phyloP scores from a whole-genome alignment of 2,329 filamentous ascomycete genomes.

The Tolypocladium album region DNA sequence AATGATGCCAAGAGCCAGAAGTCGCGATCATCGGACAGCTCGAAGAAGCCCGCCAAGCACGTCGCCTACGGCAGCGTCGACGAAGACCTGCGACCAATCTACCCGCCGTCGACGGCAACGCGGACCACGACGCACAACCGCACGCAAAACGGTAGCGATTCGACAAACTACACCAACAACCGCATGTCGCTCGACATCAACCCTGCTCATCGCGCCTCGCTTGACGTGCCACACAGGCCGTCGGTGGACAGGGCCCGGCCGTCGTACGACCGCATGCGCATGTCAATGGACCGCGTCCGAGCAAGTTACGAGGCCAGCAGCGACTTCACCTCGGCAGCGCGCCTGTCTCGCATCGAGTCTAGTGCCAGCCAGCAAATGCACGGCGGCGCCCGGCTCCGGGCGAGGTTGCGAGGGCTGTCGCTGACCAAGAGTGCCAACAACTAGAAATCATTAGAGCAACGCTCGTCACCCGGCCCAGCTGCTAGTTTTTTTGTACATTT shows the following conservation, averaged over 20 bases:
- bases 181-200: conserved; percentile 38
- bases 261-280: conserved; percentile 79
- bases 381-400: conserved; percentile 17
- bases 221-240: conserved; percentile 41
- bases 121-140: conserved; percentile 63
- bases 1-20: conserved; percentile 20
- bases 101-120: conserved; percentile 81
- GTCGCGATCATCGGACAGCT: conserved; percentile 49
- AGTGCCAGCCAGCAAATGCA: conserved; percentile 34
- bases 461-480: conserved; percentile 4
- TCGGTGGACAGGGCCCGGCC: conserved; percentile 62
- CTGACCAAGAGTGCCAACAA: conserved; percentile 28
- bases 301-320: conserved; percentile 78
- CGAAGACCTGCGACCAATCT: conserved; percentile 86
- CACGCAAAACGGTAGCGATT: conserved; percentile 87
- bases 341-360: conserved; percentile 75
- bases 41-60: conserved; percentile 42
- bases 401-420: conserved; percentile 31
- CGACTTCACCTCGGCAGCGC: conserved; percentile 85
- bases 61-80: conserved; percentile 55
- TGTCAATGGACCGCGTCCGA: conserved; percentile 77
- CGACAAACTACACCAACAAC: conserved; percentile 74
- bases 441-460: conserved; percentile 16
- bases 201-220: conserved; percentile 45
- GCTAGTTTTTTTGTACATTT: conserved; percentile 18